Evolutionary conservation across 495 filamentous ascomycete genomes (phyloP), one percentile per base, ranked within the genome.

Genomic region (Symbiotaphrina buchneri): DNA sequence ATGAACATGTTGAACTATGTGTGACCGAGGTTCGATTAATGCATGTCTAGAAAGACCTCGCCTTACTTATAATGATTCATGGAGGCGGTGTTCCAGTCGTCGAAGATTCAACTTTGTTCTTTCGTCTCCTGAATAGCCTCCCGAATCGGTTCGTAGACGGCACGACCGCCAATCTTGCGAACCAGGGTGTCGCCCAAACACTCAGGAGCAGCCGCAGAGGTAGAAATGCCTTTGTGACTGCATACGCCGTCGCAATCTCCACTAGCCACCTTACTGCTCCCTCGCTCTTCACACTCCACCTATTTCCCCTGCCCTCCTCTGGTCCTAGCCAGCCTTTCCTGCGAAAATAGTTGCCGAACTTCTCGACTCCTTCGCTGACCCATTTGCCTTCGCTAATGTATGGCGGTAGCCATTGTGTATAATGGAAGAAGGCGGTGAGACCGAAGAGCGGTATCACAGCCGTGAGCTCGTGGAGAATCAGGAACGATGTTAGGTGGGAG

Each of bases 171-270:
- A 60, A 49, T 29, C 71, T 64, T 13, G 87, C 85, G 60, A 94
- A 87, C 84, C 83, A 94, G 25, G 87, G 87, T 31, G 87, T 93
- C 10, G 66, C 74, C 78, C 74, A 87, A 17, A 90, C 57, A 50
- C 84, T 91, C 10, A 65, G 43, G 4, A 65, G 59, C 36, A 97
- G 60, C 37, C 87, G 58, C 5, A 74, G 39, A 4, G 87, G 80
- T 39, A 93, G 47, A 34, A 92, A 41, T 13, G 74, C 69, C 48
- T 97, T 97, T 11, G 75, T 82, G 34, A 93, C 56, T 1, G 78
- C 77, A 52, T 79, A 97, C 13, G 87, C 87, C 21, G 84, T 74
- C 10, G 77, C 85, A 31, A 93, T 65, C 51, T 32, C 30, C 4
- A 32, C 6, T 19, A 32, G 8, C 6, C 18, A 11, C 22, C 24